Percentiles rank a stretch among this genome's conserved stretches.
These are phyloP conservation scores for Bimuria novae-zelandiae DNA, from an alignment of 2,329 filamentous ascomycete species.

Conservation along the genomic window DNA sequence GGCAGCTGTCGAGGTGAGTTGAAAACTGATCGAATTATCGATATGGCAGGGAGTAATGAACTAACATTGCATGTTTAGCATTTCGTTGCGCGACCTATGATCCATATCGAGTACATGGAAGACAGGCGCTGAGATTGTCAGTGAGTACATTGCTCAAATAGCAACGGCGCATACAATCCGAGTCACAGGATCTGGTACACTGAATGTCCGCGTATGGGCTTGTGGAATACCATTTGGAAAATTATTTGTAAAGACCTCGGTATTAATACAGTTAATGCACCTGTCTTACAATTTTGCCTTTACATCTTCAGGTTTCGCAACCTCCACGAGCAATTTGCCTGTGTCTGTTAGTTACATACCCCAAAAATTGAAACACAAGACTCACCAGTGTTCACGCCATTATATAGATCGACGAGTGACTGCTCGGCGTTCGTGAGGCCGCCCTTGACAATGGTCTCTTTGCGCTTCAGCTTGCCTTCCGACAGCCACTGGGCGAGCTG, in stretches of 20 bases:
- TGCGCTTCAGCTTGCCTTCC: constrained; percentile 71
- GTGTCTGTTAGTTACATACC: constrained; percentile 38
- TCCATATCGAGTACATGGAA: background rate
- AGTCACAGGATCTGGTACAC: no score
- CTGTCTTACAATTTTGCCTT: constrained; percentile 42
- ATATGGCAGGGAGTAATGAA: background rate
- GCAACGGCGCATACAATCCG: no score
- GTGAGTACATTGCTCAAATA: no score
- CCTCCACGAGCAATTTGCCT: constrained; percentile 58
- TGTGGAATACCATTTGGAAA: background rate
- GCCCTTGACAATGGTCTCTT: constrained; percentile 73
- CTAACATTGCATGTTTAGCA: background rate
- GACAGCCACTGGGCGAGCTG: constrained; percentile 70
- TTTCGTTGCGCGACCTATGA: background rate
- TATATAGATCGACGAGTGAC: constrained; percentile 67
- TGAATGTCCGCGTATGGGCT: background rate
- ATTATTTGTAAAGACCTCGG: background rate
- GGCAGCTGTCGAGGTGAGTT: background rate
- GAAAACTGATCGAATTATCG: no score
- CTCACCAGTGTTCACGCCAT: constrained; percentile 72
- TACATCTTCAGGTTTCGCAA: constrained; percentile 46
- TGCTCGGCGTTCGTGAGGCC: constrained; percentile 67
- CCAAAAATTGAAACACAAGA: constrained; percentile 14
- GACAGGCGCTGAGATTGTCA: background rate
- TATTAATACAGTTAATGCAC: background rate